Conservation (phyloP, 1,284 basidiomycete species). For the Mycosarcoma maydis region DNA sequence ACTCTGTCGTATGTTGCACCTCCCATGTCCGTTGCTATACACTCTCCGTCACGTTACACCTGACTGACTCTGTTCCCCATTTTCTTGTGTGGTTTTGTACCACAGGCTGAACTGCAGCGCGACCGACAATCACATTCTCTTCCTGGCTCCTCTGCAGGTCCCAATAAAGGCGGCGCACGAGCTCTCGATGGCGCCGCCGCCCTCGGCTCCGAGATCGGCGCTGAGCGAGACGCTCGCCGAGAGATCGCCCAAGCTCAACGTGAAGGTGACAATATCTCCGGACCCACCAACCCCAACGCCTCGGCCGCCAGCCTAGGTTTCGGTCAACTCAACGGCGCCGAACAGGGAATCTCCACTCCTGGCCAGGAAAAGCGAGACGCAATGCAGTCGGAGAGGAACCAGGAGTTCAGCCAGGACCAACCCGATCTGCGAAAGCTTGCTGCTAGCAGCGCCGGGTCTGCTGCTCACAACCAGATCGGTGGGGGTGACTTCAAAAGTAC, state of each 20-base stretch:
- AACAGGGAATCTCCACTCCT: slow-evolving; percentile 36
- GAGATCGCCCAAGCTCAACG: slow-evolving; percentile 26
- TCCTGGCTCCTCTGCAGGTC: slow-evolving; percentile 31
- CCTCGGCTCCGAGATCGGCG: slow-evolving; percentile 33
- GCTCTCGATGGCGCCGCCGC: slow-evolving; percentile 22
- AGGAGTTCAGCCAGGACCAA: slow-evolving; percentile 24
- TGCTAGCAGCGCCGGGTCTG: slow-evolving; percentile 9
- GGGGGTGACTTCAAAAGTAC: neutral
- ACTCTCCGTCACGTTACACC: neutral
- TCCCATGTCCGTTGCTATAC: neutral
- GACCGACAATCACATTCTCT: slow-evolving; percentile 26
- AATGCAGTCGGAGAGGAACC: slow-evolving; percentile 31
- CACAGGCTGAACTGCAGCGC: slow-evolving; percentile 29
- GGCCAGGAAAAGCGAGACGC: slow-evolving; percentile 29
- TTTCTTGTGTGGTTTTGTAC: neutral
- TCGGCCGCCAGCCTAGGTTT: slow-evolving; percentile 14
- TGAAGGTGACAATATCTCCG: slow-evolving; percentile 30
- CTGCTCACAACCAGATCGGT: slow-evolving; percentile 1
- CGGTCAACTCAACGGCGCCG: slow-evolving; percentile 44
- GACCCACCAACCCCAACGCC: neutral
- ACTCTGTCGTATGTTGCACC: slow-evolving; percentile 24
- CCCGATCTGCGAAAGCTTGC: slow-evolving; percentile 30
- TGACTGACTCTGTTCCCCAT: neutral
- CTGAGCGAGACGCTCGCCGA: slow-evolving; percentile 30
- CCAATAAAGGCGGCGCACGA: slow-evolving; percentile 31